Evolutionary conservation across 345 rosid genomes (phyloP), one percentile per base, ranked within the genome.

Genomic region (Gossypium mustelinum): DNA sequence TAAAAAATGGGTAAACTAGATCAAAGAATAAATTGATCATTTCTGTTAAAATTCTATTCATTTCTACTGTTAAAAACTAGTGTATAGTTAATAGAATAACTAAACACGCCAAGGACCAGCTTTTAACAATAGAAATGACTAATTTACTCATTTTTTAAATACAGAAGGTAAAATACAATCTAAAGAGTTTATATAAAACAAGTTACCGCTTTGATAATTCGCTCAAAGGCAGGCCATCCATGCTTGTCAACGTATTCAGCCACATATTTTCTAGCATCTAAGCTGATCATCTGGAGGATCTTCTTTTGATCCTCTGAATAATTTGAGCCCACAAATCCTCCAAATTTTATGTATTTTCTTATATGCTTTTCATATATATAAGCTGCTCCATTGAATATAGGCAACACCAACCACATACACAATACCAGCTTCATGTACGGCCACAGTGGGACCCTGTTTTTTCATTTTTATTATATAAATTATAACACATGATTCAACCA

Each of bases 221-320:
- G 82, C 50, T 92, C 90, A 22, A 94, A 83, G 48, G 97, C 86
- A n/a, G 85, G 89, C 87, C 97, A 88, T 11, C 98, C 98, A 72
- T 92, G 66, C 75, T 83, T 86, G 14, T 87, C 89, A 56, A 89
- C 84, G 75, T 82, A 94, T 24, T 88, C 88, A 14, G 78, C 77
- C 0, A 94, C 97, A 11, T 89, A 87, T 78, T 84, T 94, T 75
- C 98, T 80, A 0, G 97, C 93, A 16, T 94, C 97, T 29, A 89
- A 87, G 89, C 91, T 92, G 89, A 91, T 87, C 97, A 94, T 94
- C 80, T 89, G 92, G n/a, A 92, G 86, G 27, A 89, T 81, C 78
- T 84, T 94, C 81, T 77, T 88, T n/a, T 87, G 97, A 4, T 85
- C 87, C 20, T 87, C 88, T 0, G 94, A 66, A 55, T 85, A 89